Base-by-base conservation (phyloP, 1,284 basidiomycete genomes). In the Coniferiporia weirii region DNA sequence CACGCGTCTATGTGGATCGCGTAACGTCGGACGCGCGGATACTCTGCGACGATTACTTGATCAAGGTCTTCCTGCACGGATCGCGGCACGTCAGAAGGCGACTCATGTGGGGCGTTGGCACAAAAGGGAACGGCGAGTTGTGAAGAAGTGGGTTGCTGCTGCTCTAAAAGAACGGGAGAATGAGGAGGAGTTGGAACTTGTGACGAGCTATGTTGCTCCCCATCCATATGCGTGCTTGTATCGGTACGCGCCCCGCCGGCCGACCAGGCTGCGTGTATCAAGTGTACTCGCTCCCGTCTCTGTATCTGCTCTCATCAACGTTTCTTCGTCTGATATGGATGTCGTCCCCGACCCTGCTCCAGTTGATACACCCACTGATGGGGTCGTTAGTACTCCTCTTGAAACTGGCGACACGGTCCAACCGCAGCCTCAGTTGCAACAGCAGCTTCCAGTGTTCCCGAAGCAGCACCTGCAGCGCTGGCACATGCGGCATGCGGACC, bases 401-500 rank as follows among this genome's bases (percentile, higher is more conserved):
- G 27, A 27, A 5, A 27, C 27, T 27, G 5, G 27, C 27, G 50
- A 52, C 22, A 35, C 5, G 47, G 27, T 32, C 13, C 53, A 45
- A 4, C 38, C 8, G 19, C 53, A 32, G 17, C 38, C 17, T 12
- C 53, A 46, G 13, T 19, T 12, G 53, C 19, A 54, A 20, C 38
- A 15, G 32, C 50, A 52, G 32, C 13, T 34, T 4, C 51, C 51
- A 4, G 54, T 56, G 27, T 56, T 56, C 45, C 54, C 54, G 32
- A 35, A 38, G 34, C 54, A 56, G 27, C 45, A 56, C 17, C n/a
- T 38, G 45, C 54, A 56, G 45, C 27, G 32, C 35, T 56, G 54
- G 54, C 54, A 56, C 27, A 12, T 36, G 17, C 54, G 54, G 1
- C 54, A 56, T 45, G 51, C 51, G 35, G 51, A 52, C 35, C 51